A percentile compares a stretch with the other conserved stretches of the same genome.
Evolutionary conservation across 345 rosid species (phyloP).

Genomic region (Eucalyptus globulus): DNA sequence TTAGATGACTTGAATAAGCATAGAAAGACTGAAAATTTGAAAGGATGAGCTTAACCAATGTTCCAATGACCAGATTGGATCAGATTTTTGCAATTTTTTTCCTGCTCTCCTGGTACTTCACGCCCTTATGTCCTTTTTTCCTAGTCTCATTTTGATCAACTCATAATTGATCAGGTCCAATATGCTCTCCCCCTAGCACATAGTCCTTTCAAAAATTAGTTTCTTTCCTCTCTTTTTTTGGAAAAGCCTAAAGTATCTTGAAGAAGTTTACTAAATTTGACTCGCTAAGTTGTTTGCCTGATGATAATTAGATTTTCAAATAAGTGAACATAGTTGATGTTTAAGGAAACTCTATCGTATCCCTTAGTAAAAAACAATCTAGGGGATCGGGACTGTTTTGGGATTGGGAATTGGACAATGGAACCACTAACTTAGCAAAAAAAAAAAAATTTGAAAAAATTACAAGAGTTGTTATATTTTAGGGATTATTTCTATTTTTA

Average conservation of each 20-base stretch:
- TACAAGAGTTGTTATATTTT: no score
- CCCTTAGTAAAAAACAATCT: no score
- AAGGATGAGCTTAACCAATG: not conserved
- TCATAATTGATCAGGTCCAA: not conserved
- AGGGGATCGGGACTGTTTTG: no score
- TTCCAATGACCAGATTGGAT: not conserved
- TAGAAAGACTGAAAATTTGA: not conserved
- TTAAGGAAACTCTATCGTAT: no score
- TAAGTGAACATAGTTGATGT: no score
- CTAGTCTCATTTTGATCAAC: not conserved
- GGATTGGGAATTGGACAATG: no score
- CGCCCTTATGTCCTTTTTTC: not conserved
- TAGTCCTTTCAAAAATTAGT: not conserved
- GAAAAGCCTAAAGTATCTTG: not conserved
- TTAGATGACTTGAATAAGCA: not conserved
- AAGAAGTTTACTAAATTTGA: not conserved
- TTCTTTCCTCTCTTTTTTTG: no score
- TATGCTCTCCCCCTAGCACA: no score
- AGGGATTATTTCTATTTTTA: no score
- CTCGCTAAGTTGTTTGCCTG: not conserved
- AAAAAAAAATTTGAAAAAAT: no score
- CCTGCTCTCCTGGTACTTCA: not conserved
- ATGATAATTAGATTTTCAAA: not conserved
- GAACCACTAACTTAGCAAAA: no score
- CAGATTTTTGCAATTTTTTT: not conserved